A percentile compares a stretch with the other conserved stretches of the same genome.
phyloP scores from a whole-genome alignment of 805 yeast genomes.

The Maudiozyma bulderi region DNA sequence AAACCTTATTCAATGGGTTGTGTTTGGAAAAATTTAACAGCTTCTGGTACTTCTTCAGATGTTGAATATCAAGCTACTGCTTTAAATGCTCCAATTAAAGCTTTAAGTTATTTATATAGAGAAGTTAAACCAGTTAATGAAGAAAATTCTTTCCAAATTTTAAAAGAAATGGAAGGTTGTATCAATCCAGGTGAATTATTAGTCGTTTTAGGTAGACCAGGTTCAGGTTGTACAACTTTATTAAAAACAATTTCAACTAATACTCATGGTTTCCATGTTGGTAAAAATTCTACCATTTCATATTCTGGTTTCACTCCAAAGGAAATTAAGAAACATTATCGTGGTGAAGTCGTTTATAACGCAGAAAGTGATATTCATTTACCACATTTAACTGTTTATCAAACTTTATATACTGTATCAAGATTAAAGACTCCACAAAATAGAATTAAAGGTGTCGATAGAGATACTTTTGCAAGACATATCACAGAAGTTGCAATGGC shows the following conservation, averaged over 20 bases:
- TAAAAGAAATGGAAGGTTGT: slow-evolving; percentile 47
- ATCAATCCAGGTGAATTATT: slow-evolving; percentile 57
- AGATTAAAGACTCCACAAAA: slow-evolving; percentile 46
- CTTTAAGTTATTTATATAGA: slow-evolving; percentile 9
- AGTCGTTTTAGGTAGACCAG: slow-evolving; percentile 73
- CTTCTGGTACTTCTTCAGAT: slow-evolving; percentile 49
- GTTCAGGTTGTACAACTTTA: slow-evolving; percentile 60
- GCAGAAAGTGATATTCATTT: slow-evolving; percentile 43
- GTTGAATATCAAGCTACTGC: slow-evolving; percentile 61
- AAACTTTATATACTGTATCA: slow-evolving; percentile 49
- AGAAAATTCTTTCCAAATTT: slow-evolving; percentile 33
- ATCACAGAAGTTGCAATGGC: slow-evolving; percentile 45
- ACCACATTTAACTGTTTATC: slow-evolving; percentile 42
- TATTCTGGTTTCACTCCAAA: slow-evolving; percentile 40
- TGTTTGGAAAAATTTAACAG: slow-evolving; percentile 48
- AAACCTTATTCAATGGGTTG: slow-evolving; percentile 49
- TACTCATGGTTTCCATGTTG: slow-evolving; percentile 47
- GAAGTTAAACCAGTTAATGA: slow-evolving; percentile 11
- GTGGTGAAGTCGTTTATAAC: slow-evolving; percentile 57
- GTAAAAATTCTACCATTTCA: slow-evolving; percentile 36
- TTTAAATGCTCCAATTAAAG: slow-evolving; percentile 32
- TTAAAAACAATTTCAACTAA: slow-evolving; percentile 46
- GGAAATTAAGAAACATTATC: slow-evolving; percentile 38
- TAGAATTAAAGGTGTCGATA: slow-evolving; percentile 41
- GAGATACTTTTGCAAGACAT: slow-evolving; percentile 41